A percentile compares a stretch with the other conserved stretches of the same genome.
Conservation (phyloP, 2,329 filamentous ascomycete species). For the Endocalyx cinctus region DNA sequence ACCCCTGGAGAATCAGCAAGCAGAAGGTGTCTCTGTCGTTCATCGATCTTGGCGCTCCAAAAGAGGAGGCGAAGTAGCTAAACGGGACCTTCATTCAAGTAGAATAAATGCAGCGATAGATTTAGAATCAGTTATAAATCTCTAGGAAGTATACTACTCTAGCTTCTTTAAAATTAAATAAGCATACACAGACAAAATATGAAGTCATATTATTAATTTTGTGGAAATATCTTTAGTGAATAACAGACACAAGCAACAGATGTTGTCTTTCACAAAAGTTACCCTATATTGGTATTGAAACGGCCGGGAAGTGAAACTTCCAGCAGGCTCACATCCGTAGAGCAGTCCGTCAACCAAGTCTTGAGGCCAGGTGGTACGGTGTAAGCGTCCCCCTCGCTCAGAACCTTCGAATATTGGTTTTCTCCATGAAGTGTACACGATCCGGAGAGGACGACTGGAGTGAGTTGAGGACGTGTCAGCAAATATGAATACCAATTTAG, state of each 20-base stretch:
- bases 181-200: too few relatives aligned
- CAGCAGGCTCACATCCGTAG: constrained; percentile 11
- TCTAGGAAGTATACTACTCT: too few relatives aligned
- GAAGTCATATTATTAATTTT: too few relatives aligned
- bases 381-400: constrained; percentile 12
- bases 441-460: constrained; percentile 12
- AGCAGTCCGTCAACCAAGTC: constrained; percentile 8
- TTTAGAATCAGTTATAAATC: too few relatives aligned
- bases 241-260: too few relatives aligned
- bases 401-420: constrained; percentile 6
- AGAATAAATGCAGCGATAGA: too few relatives aligned
- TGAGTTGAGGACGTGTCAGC: constrained; percentile 4
- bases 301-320: constrained; percentile 11
- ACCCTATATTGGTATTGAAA: constrained; percentile 11
- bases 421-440: constrained; percentile 10
- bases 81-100: too few relatives aligned
- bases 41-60: too few relatives aligned
- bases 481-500: constrained; percentile 1
- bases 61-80: too few relatives aligned
- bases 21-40: constrained; percentile 14
- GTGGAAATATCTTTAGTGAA: too few relatives aligned
- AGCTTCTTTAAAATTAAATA: too few relatives aligned
- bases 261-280: too few relatives aligned
- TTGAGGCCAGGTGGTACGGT: constrained; percentile 10
- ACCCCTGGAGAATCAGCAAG: constrained; percentile 24